Evolutionary conservation across 2,329 filamentous ascomycete genomes (phyloP).

Genomic region (Dactylellina cionopaga): DNA sequence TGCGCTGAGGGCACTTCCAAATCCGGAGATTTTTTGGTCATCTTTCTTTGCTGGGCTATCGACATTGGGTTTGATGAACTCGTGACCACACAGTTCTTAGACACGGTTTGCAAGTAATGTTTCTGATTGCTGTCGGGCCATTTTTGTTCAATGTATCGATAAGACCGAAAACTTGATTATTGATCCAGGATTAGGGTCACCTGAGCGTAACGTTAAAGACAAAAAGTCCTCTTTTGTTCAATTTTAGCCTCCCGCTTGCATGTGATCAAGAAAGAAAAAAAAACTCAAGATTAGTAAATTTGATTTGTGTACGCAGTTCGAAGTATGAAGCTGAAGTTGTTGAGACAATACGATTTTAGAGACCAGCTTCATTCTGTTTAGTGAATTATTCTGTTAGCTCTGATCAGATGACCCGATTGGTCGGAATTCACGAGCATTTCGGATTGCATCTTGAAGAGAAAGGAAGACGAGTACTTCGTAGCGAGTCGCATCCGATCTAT

Average conservation of each 20-base stretch:
- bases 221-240: background rate
- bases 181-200: conserved; percentile 46
- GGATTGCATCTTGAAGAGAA: conserved; percentile 7
- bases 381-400: conserved; percentile 22
- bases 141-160: too few relatives aligned
- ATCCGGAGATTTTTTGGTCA: conserved; percentile 32
- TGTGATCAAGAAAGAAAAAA: conserved; percentile 19
- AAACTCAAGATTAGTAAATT: conserved; percentile 11
- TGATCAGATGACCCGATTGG: conserved; percentile 51
- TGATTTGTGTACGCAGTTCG: background rate
- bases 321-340: too few relatives aligned
- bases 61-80: conserved; percentile 17
- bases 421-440: conserved; percentile 12
- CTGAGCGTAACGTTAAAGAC: conserved; percentile 33
- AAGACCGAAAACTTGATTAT: conserved; percentile 42
- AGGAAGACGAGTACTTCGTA: too few relatives aligned
- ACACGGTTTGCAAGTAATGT: conserved; percentile 12
- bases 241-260: conserved; percentile 11
- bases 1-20: conserved; percentile 26
- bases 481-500: conserved; percentile 11
- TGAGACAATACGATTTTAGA: too few relatives aligned
- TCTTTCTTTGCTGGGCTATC: conserved; percentile 21
- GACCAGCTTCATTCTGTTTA: too few relatives aligned
- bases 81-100: conserved; percentile 31
- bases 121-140: conserved; percentile 12